phyloP scores from a whole-genome alignment of 2,329 filamentous ascomycete genomes.

The Aspergillus glaucus region DNA sequence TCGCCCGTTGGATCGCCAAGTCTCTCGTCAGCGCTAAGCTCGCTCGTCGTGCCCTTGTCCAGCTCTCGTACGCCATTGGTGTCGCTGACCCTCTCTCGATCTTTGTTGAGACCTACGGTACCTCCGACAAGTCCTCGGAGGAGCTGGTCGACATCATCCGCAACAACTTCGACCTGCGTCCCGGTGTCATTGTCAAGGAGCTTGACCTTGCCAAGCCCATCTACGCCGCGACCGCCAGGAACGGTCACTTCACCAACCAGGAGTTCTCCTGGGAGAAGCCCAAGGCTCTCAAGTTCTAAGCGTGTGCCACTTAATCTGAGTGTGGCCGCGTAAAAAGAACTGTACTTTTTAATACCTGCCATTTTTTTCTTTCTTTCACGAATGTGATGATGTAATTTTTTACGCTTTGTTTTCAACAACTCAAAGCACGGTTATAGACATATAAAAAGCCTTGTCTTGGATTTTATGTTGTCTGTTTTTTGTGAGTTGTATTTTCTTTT shows the following conservation, averaged over 20 bases:
- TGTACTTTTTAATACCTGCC: slow-evolving; percentile 7
- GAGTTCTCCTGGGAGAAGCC: slow-evolving; percentile 97
- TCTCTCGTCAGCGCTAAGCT: slow-evolving; percentile 86
- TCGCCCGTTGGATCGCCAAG: slow-evolving; percentile 98
- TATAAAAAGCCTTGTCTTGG: slow-evolving; percentile 22
- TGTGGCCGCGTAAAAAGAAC: slow-evolving; percentile 12
- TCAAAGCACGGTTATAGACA: slow-evolving; percentile 41
- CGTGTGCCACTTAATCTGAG: slow-evolving; percentile 13
- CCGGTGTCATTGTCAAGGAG: slow-evolving; percentile 97
- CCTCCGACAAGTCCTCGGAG: slow-evolving; percentile 78
- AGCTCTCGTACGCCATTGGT: slow-evolving; percentile 99
- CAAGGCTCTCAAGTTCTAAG: slow-evolving; percentile 87
- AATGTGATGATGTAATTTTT: slow-evolving; percentile 35
- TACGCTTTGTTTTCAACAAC: slow-evolving; percentile 46
- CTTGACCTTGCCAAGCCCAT: slow-evolving; percentile 92
- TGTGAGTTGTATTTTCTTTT: slow-evolving; percentile 23
- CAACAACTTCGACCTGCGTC: slow-evolving; percentile 95
- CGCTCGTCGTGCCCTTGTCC: slow-evolving; percentile 85
- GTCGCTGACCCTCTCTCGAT: slow-evolving; percentile 96
- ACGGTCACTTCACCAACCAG: slow-evolving; percentile 99
- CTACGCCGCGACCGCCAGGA: slow-evolving; percentile 98
- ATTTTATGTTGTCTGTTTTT: slow-evolving; percentile 25
- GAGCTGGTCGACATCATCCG: slow-evolving; percentile 93
- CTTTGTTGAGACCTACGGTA: slow-evolving; percentile 97
- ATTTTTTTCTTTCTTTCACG: slow-evolving; percentile 32